Evolutionary conservation across 2,329 filamentous ascomycete species (phyloP), one percentile per base, ranked within the genome.

Genomic region (Cladophialophora carrionii): DNA sequence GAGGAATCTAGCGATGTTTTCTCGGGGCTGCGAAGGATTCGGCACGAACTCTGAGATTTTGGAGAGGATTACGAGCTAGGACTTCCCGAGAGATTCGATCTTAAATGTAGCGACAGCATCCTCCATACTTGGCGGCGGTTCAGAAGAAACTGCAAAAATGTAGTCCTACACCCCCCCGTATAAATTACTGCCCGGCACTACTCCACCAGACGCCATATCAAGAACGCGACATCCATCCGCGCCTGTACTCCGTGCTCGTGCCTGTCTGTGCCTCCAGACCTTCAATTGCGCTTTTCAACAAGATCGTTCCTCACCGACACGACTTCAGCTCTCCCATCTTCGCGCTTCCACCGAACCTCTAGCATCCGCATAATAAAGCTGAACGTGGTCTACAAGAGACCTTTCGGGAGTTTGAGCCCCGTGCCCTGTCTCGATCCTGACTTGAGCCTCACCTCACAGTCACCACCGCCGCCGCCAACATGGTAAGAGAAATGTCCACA

Each of bases 401-500:
- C 37, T 43, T 43, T 43, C 17, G 37, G 5, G 20, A 55, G 20
- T 17, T 10, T 51, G 48, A 51, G 9, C 20, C 5, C 12, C 48
- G 24, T 51, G 9, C 22, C 20, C 52, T 29, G 32, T 12, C 29
- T 34, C 52, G 7, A 34, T 55, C 26, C 52, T 55, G 26, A 20
- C 52, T 55, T 29, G 17, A 55, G 32, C 14, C 52, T 32, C 29
- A 20, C 32, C 5, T 41, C 14, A 31, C 26, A 5, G 20, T 10
- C 26, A 31, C 5, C 14, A 6, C 37, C 37, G 6, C 17, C 6
- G 26, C 26, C 26, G 9, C 48, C 43, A 52, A 37, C 31, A 60
- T 60, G 57, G 57, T 60, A 49, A 60, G 57, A 43, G 37, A 43
- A 20, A 43, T 43, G 14, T 53, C 22, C 7, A 12, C 29, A 8